phyloP scores from a whole-genome alignment of 352 stramenopile genomes.

The Globisporangium acanthophoron region DNA sequence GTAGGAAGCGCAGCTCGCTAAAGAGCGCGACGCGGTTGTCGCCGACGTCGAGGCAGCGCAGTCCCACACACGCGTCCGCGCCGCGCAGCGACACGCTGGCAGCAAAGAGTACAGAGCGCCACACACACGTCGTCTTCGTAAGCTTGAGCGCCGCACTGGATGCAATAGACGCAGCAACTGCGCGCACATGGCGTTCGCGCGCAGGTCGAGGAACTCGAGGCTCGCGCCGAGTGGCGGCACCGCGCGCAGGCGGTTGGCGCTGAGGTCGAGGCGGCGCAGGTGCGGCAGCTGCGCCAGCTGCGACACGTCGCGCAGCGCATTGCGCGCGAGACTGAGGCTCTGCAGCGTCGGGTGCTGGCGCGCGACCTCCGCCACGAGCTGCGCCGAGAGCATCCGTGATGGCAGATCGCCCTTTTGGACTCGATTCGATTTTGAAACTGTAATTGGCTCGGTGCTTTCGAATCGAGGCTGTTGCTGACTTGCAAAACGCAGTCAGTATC shows the following conservation, averaged over 20 bases:
- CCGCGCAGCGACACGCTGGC: slow-evolving; percentile 40
- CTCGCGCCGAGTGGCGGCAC: slow-evolving; percentile 20
- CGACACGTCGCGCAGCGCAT: slow-evolving; percentile 41
- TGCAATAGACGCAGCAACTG: not conserved
- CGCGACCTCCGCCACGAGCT: slow-evolving; percentile 63
- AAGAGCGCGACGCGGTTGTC: slow-evolving; percentile 45
- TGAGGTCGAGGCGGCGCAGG: slow-evolving; percentile 54
- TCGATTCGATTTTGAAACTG: not conserved
- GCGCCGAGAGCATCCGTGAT: slow-evolving; percentile 30
- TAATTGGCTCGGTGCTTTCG: not conserved
- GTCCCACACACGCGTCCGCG: slow-evolving; percentile 17
- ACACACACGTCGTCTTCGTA: not conserved
- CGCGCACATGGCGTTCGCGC: slow-evolving; percentile 44
- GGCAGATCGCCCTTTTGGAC: not conserved
- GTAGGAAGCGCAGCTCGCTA: slow-evolving; percentile 49
- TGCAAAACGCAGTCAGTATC: not conserved
- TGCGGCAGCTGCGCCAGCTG: slow-evolving; percentile 46
- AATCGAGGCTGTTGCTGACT: not conserved
- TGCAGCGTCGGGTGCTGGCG: slow-evolving; percentile 51
- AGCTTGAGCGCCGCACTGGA: not conserved
- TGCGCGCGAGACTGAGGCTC: slow-evolving; percentile 55
- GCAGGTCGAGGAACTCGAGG: slow-evolving; percentile 44
- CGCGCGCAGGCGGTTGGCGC: slow-evolving; percentile 35
- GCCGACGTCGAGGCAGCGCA: slow-evolving; percentile 36
- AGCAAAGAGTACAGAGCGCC: not conserved